Percentiles rank a stretch among this genome's conserved stretches.
Conservation (phyloP, 345 rosid genomes). For the Theobroma cacao region DNA sequence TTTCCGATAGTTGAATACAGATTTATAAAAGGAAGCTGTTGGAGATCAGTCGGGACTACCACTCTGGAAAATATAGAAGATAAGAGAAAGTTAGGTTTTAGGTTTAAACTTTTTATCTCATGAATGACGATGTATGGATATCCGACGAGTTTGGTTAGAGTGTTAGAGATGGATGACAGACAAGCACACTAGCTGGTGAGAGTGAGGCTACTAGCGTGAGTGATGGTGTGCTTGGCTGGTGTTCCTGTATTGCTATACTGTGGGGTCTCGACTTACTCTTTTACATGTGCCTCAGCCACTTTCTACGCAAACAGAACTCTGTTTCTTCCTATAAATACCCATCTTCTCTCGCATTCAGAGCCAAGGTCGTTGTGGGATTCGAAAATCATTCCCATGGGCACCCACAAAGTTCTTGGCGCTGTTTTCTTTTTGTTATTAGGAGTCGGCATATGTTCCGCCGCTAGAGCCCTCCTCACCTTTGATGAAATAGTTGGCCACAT, state of each 20-base stretch:
- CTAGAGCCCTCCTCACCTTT: conserved; percentile 32
- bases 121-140: background rate
- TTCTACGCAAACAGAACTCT: background rate
- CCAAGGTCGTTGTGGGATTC: background rate
- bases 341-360: background rate
- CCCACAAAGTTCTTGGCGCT: background rate
- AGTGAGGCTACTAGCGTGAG: background rate
- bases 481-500: conserved; percentile 20
- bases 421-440: conserved; percentile 29
- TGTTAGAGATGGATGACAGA: conserved; percentile 36
- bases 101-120: background rate
- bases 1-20: background rate
- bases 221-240: background rate
- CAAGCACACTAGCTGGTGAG: conserved; percentile 26
- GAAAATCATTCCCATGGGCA: conserved; percentile 8
- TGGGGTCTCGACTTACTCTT: conserved; percentile 3
- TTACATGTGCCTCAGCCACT: conserved; percentile 30
- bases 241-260: background rate
- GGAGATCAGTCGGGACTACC: background rate
- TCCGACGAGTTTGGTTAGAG: background rate
- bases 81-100: background rate
- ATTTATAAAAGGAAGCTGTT: background rate
- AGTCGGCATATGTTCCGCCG: conserved; percentile 34
- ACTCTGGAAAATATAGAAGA: background rate
- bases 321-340: conserved; percentile 28